Evolutionary conservation across 352 stramenopile genomes (phyloP).

Genomic region (Phytophthora palmivora): DNA sequence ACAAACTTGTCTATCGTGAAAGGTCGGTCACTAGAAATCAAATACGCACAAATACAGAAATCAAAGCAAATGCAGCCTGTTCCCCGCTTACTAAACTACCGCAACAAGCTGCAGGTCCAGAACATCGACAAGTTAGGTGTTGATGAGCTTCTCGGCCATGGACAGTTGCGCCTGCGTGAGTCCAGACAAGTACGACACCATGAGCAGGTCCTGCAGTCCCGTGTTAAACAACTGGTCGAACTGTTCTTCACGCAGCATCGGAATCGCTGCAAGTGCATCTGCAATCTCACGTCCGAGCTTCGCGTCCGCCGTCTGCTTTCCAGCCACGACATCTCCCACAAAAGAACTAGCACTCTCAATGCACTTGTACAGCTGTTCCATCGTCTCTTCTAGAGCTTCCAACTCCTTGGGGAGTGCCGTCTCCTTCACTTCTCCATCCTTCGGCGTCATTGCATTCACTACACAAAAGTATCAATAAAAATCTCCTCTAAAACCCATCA

Average conservation of each 20-base stretch:
- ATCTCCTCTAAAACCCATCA: neutral
- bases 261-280: constrained; percentile 94
- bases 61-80: constrained; percentile 38
- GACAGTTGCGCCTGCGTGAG: constrained; percentile 97
- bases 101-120: constrained; percentile 20
- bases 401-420: constrained; percentile 78
- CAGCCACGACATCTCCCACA: constrained; percentile 92
- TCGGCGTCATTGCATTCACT: constrained; percentile 81
- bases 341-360: constrained; percentile 91
- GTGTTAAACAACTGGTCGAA: constrained; percentile 98
- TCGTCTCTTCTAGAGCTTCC: constrained; percentile 74
- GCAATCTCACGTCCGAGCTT: constrained; percentile 94
- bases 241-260: constrained; percentile 92
- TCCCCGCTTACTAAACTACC: constrained; percentile 44
- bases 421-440: constrained; percentile 41
- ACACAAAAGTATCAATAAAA: constrained; percentile 8
- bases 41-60: neutral
- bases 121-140: constrained; percentile 59
- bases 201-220: constrained; percentile 98
- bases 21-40: constrained; percentile 19
- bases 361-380: constrained; percentile 92
- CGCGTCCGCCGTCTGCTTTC: constrained; percentile 75
- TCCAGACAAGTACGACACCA: constrained; percentile 98
- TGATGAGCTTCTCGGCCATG: constrained; percentile 98
- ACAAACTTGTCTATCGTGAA: constrained; percentile 26